Percentiles rank a stretch among this genome's conserved stretches.
Conservation (phyloP, 139 green algal species). For the Ettlia oleoabundans region DNA sequence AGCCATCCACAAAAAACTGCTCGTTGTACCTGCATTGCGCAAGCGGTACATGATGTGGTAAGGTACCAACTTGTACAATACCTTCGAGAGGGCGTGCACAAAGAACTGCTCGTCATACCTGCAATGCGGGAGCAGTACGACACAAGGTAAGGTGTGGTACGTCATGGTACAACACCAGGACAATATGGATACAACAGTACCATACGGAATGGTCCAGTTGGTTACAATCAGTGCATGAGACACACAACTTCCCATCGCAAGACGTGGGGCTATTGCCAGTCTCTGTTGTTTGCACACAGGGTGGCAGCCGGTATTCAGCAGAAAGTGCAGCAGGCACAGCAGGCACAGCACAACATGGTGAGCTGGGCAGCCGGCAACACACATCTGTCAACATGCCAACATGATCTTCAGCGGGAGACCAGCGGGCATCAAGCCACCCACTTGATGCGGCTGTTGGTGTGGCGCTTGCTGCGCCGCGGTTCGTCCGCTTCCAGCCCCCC, state of each 20-base stretch:
- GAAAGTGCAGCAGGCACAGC: too few species aligned
- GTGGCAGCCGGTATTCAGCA: too few species aligned
- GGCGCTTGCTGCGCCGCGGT: neutral
- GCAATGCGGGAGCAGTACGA: constrained; percentile 4
- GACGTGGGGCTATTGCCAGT: too few species aligned
- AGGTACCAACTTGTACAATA: constrained; percentile 4
- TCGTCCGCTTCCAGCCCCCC: neutral
- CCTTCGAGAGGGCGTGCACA: neutral
- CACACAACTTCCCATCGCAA: too few species aligned
- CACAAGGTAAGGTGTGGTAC: neutral
- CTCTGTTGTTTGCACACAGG: too few species aligned
- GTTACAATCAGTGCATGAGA: neutral
- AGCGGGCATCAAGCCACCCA: neutral
- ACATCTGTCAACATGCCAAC: neutral
- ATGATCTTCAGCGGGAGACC: neutral
- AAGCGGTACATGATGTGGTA: too few species aligned
- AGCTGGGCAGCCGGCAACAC: too few species aligned
- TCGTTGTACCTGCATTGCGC: constrained; percentile 17
- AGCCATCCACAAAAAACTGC: neutral
- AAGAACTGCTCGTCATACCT: constrained; percentile 8
- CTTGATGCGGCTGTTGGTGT: constrained; percentile 7
- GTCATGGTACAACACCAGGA: neutral
- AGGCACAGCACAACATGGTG: neutral
- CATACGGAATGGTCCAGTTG: neutral
- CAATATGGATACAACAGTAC: neutral